Conservation (phyloP, 2,329 filamentous ascomycete species). For the Sporothrix phasma region DNA sequence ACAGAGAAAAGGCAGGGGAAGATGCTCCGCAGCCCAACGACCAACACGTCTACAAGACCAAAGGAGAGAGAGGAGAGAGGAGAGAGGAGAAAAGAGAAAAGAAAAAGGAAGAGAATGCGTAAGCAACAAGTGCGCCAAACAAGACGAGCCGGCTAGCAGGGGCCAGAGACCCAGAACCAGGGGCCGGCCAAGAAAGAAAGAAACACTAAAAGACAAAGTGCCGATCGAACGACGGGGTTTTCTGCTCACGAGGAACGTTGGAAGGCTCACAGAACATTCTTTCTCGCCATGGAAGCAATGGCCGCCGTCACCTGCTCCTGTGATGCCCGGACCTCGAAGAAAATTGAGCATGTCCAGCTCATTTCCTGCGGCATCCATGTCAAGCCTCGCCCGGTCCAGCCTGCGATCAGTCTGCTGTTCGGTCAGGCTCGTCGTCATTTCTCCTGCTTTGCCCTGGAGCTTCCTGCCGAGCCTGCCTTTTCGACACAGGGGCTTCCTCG, state of each 20-base stretch:
- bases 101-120: neutral
- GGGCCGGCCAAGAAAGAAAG: neutral
- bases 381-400: neutral
- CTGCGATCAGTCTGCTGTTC: neutral
- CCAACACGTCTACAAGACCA: neutral
- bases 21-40: neutral
- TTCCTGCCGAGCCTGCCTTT: neutral
- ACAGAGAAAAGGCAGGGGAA: neutral
- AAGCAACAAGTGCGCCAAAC: neutral
- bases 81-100: neutral
- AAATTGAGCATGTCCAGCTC: neutral
- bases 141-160: neutral
- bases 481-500: neutral
- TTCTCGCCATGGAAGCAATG: neutral
- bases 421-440: neutral
- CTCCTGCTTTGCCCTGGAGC: neutral
- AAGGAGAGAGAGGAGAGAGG: neutral
- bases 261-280: neutral
- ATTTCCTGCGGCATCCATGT: neutral
- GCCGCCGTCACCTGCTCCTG: no score
- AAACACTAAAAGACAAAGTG: conserved; percentile 1
- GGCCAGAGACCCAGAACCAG: neutral
- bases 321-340: neutral
- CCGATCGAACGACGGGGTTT: neutral
- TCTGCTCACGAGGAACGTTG: neutral